Conservation (phyloP, 768 basidiomycete genomes). For the Lactifluus echinatus region DNA sequence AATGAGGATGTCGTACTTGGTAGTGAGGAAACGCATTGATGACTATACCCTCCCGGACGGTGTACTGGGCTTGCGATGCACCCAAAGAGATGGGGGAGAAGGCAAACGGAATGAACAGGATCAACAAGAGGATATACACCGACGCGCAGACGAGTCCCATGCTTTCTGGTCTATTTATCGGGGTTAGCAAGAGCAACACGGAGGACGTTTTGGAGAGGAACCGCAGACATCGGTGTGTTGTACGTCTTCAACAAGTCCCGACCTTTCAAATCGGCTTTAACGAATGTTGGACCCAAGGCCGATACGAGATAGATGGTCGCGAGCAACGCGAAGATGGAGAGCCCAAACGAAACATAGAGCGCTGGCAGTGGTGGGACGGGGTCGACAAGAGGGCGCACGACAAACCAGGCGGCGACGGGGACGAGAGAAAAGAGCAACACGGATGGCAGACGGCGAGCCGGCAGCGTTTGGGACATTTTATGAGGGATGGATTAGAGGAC, state of each 20-base stretch:
- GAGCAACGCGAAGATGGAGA: constrained; percentile 76
- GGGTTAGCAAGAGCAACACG: background rate
- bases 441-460: constrained; percentile 15
- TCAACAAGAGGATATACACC: constrained; percentile 78
- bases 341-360: constrained; percentile 71
- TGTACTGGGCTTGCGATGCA: constrained; percentile 33
- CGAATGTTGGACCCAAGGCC: constrained; percentile 70
- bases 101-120: constrained; percentile 92
- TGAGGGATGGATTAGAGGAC: background rate
- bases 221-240: constrained; percentile 55
- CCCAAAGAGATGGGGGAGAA: constrained; percentile 66
- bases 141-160: constrained; percentile 86
- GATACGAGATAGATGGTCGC: constrained; percentile 74
- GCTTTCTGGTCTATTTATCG: constrained; percentile 71
- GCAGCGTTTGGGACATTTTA: constrained; percentile 15
- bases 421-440: constrained; percentile 49
- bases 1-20: constrained; percentile 43
- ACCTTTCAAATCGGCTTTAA: constrained; percentile 76
- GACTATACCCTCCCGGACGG: constrained; percentile 50
- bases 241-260: constrained; percentile 82
- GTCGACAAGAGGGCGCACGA: constrained; percentile 61
- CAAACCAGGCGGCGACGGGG: constrained; percentile 66
- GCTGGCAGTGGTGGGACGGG: constrained; percentile 63
- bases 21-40: constrained; percentile 69
- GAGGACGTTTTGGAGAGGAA: background rate